phyloP scores from a whole-genome alignment of 2,329 filamentous ascomycete species.

The Alternaria gaisen region DNA sequence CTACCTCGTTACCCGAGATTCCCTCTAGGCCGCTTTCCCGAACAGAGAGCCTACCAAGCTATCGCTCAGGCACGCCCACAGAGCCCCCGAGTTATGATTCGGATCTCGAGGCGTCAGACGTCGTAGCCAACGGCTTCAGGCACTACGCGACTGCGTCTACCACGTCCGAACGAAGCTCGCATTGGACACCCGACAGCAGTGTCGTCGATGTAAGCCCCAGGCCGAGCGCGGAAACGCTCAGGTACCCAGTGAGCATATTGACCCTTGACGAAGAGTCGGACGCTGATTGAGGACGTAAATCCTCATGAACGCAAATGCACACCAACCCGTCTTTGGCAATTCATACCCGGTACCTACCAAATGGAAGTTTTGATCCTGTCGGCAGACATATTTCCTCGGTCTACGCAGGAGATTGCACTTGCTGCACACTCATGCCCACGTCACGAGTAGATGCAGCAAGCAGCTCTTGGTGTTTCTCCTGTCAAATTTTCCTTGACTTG shows the following conservation, averaged over 20 bases:
- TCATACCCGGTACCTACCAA: slow-evolving; percentile 1
- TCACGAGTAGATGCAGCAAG: background rate
- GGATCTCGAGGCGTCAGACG: slow-evolving; percentile 48
- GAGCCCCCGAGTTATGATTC: slow-evolving; percentile 56
- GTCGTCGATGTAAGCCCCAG: slow-evolving; percentile 51
- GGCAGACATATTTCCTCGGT: background rate
- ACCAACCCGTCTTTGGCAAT: slow-evolving; percentile 11
- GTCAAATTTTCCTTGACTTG: background rate
- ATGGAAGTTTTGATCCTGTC: background rate
- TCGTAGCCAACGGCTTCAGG: slow-evolving; percentile 55
- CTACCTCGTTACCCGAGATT: slow-evolving; percentile 40
- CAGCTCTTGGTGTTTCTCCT: background rate
- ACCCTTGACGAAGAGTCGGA: slow-evolving; percentile 35
- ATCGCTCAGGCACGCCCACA: slow-evolving; percentile 51
- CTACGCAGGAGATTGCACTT: background rate
- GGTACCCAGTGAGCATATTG: slow-evolving; percentile 36
- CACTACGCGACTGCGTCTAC: slow-evolving; percentile 46
- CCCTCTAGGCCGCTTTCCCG: slow-evolving; percentile 48
- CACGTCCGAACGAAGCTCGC: slow-evolving; percentile 30
- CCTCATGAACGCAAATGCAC: slow-evolving; percentile 4
- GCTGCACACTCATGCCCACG: background rate
- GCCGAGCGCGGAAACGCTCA: slow-evolving; percentile 50
- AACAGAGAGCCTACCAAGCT: slow-evolving; percentile 56
- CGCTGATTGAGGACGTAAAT: slow-evolving; percentile 15
- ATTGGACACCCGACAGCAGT: slow-evolving; percentile 52